Conservation (phyloP, 2,329 filamentous ascomycete genomes). For the Fusarium acutatum region DNA sequence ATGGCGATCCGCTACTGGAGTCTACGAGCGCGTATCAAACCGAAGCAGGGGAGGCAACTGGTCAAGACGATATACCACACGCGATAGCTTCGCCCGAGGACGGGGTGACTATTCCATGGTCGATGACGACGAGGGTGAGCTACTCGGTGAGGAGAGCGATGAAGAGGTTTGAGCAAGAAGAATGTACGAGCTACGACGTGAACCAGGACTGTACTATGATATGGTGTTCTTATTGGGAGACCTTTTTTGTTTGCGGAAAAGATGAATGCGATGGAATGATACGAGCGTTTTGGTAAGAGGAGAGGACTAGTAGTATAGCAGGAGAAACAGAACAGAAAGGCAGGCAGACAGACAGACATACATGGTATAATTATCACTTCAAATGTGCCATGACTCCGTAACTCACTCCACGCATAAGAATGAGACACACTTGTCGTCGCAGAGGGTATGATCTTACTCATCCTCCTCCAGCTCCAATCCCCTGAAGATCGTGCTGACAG, state of each 20-base stretch:
- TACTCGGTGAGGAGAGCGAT: conserved; percentile 92
- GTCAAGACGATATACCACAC: conserved; percentile 81
- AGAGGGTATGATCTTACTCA: background rate
- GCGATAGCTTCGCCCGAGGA: conserved; percentile 87
- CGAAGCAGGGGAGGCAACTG: conserved; percentile 57
- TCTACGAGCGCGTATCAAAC: conserved; percentile 61
- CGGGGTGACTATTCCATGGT: conserved; percentile 88
- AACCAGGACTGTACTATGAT: conserved; percentile 15
- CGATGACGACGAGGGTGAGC: conserved; percentile 92
- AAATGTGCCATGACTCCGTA: conserved; percentile 1
- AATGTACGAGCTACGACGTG: conserved; percentile 30
- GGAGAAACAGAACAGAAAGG: conserved; percentile 21
- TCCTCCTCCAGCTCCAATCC: background rate
- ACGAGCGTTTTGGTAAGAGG: conserved; percentile 4
- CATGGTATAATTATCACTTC: conserved; percentile 10
- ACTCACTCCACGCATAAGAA: background rate
- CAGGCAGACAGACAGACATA: background rate
- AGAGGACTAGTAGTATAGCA: background rate
- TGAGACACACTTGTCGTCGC: background rate
- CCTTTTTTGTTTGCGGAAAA: conserved; percentile 13
- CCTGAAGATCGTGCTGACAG: conserved; percentile 7
- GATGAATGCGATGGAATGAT: conserved; percentile 14
- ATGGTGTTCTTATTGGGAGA: conserved; percentile 19
- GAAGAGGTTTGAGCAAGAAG: conserved; percentile 70
- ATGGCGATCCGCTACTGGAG: conserved; percentile 70